Conservation (phyloP, 495 filamentous ascomycete species). For the Glutinoglossum americanum region DNA sequence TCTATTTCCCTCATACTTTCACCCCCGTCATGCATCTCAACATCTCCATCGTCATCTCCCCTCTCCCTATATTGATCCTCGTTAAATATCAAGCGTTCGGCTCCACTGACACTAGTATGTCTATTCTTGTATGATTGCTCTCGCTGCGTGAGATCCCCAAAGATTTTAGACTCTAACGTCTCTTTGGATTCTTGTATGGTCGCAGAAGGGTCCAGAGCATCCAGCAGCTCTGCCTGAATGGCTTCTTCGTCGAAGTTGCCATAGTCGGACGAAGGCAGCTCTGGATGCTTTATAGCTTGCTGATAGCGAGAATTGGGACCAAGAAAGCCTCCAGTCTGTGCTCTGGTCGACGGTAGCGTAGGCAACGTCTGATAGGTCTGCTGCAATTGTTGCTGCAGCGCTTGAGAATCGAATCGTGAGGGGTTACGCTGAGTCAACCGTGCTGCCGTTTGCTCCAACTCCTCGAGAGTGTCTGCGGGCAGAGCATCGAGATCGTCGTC, state of each 20-base stretch:
- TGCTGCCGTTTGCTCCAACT: slow-evolving; percentile 33
- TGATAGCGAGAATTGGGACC: background rate
- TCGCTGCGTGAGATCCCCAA: slow-evolving; percentile 11
- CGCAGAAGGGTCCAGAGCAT: slow-evolving; percentile 16
- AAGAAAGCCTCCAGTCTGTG: background rate
- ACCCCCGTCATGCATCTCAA: background rate
- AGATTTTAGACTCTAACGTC: slow-evolving; percentile 5
- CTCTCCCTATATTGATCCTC: background rate
- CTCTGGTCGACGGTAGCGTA: slow-evolving; percentile 1
- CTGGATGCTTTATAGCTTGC: background rate
- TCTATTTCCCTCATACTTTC: slow-evolving; percentile 4
- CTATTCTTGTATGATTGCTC: slow-evolving; percentile 18
- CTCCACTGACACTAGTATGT: slow-evolving; percentile 2
- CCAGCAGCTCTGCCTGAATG: slow-evolving; percentile 29
- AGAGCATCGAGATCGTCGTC: slow-evolving; percentile 40
- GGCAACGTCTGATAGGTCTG: slow-evolving; percentile 3
- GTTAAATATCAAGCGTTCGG: background rate
- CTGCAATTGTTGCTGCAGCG: slow-evolving; percentile 2
- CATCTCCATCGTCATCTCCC: background rate
- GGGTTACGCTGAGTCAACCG: slow-evolving; percentile 24
- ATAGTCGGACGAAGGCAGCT: slow-evolving; percentile 19
- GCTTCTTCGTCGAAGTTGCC: slow-evolving; percentile 34
- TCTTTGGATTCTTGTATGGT: slow-evolving; percentile 9
- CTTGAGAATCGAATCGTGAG: slow-evolving; percentile 5
- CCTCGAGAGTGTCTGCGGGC: slow-evolving; percentile 26